phyloP scores from a whole-genome alignment of 2,329 filamentous ascomycete genomes.

The Trichoderma simmonsii region DNA sequence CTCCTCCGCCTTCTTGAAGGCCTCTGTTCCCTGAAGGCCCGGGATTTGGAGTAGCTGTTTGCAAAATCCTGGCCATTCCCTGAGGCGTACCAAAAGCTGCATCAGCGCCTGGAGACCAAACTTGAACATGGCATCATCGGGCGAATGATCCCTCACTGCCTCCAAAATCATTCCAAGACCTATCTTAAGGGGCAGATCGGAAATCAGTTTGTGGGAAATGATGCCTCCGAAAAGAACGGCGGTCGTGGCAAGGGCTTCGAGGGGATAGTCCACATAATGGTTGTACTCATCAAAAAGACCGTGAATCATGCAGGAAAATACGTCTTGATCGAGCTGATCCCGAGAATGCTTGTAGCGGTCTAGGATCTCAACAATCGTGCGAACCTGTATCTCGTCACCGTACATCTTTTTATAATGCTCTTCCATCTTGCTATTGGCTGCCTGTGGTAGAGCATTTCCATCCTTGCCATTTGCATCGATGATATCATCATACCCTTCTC shows the following conservation, averaged over 20 bases:
- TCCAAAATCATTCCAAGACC: conserved; percentile 98
- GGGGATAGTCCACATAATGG: conserved; percentile 90
- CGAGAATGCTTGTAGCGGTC: conserved; percentile 84
- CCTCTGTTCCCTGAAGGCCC: conserved; percentile 78
- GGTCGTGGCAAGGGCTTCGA: conserved; percentile 93
- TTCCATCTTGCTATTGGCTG: conserved; percentile 89
- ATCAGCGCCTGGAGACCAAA: conserved; percentile 94
- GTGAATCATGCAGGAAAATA: conserved; percentile 98
- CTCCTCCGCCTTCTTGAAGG: conserved; percentile 78
- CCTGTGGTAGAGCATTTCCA: conserved; percentile 74
- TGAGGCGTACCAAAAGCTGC: conserved; percentile 76
- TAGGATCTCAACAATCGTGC: conserved; percentile 79
- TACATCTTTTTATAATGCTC: conserved; percentile 99
- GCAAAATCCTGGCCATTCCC: conserved; percentile 96
- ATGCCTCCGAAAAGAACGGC: conserved; percentile 96
- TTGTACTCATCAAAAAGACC: conserved; percentile 96
- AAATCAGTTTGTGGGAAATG: conserved; percentile 88
- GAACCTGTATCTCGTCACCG: conserved; percentile 80
- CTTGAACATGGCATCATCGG: conserved; percentile 92
- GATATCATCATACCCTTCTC: conserved; percentile 85
- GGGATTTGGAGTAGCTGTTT: conserved; percentile 78
- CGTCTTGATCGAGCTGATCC: conserved; percentile 81
- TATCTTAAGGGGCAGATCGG: conserved; percentile 84
- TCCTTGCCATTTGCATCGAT: conserved; percentile 80
- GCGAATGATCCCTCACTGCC: conserved; percentile 78